phyloP scores from a whole-genome alignment of 2,329 filamentous ascomycete genomes.

The Dothideomycetidae sp. region DNA sequence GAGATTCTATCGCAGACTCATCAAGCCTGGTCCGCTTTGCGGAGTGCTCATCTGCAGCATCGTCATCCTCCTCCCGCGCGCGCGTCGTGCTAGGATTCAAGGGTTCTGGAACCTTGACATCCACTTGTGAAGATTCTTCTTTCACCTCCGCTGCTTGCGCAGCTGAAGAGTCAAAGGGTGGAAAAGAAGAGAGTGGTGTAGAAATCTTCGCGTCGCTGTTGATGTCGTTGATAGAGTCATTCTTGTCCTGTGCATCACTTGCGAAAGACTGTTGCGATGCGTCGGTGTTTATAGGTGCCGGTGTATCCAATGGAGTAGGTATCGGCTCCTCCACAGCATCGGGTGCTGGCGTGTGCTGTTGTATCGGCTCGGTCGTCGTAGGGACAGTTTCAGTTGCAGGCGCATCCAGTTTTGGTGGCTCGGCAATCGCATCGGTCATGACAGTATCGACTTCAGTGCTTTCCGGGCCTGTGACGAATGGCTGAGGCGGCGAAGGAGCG shows the following conservation, averaged over 20 bases:
- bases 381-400: background rate
- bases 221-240: background rate
- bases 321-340: background rate
- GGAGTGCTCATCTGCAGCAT: conserved; percentile 42
- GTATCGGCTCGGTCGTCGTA: conserved; percentile 4
- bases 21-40: conserved; percentile 73
- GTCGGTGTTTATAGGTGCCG: background rate
- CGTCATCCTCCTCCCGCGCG: conserved; percentile 61
- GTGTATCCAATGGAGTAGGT: background rate
- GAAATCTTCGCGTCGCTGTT: background rate
- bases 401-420: background rate
- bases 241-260: background rate
- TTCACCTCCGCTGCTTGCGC: background rate
- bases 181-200: conserved; percentile 13
- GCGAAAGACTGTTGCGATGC: conserved; percentile 1
- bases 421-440: conserved; percentile 10
- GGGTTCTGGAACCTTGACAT: conserved; percentile 25
- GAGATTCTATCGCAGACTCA: conserved; percentile 21
- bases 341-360: conserved; percentile 6
- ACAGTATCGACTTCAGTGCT: conserved; percentile 15
- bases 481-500: conserved; percentile 29
- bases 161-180: background rate
- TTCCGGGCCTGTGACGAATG: conserved; percentile 20
- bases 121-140: conserved; percentile 2
- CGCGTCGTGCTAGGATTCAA: conserved; percentile 39